phyloP scores from a whole-genome alignment of 306 rosid species.

The Castanopsis chinensis region DNA sequence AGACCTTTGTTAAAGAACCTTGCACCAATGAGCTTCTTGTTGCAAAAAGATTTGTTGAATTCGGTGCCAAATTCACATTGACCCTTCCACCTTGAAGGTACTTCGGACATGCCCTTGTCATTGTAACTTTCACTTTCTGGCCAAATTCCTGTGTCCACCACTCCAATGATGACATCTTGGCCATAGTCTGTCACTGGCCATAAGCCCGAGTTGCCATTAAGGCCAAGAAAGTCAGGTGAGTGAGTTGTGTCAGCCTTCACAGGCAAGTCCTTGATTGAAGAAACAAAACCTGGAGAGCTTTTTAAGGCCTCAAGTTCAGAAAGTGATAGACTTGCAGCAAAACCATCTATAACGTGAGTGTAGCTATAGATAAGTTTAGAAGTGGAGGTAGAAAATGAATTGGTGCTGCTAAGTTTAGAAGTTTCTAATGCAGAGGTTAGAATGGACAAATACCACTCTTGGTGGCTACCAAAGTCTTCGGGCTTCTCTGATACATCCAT shows the following conservation, averaged over 20 bases:
- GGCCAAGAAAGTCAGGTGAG: conserved; percentile 60
- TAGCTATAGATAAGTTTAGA: conserved; percentile 55
- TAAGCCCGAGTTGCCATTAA: conserved; percentile 35
- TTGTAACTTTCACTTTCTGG: conserved; percentile 70
- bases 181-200: conserved; percentile 55
- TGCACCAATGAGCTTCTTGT: conserved; percentile 83
- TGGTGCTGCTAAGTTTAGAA: not conserved
- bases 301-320: conserved; percentile 49
- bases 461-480: conserved; percentile 48
- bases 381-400: conserved; percentile 1
- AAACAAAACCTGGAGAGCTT: conserved; percentile 46
- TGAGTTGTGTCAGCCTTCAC: conserved; percentile 61
- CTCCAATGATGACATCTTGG: conserved; percentile 58
- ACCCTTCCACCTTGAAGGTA: conserved; percentile 75
- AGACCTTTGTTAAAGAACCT: conserved; percentile 32
- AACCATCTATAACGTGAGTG: conserved; percentile 62
- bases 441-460: conserved; percentile 57
- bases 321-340: conserved; percentile 58
- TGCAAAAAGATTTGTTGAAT: conserved; percentile 57
- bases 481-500: conserved; percentile 82
- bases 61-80: conserved; percentile 45
- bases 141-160: conserved; percentile 76
- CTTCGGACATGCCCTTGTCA: conserved; percentile 43
- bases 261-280: conserved; percentile 34
- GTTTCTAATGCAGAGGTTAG: conserved; percentile 27